Evolutionary conservation across 208 protist genomes (phyloP), one percentile per base, ranked within the genome.

Genomic region (Leishmania gerbilli): DNA sequence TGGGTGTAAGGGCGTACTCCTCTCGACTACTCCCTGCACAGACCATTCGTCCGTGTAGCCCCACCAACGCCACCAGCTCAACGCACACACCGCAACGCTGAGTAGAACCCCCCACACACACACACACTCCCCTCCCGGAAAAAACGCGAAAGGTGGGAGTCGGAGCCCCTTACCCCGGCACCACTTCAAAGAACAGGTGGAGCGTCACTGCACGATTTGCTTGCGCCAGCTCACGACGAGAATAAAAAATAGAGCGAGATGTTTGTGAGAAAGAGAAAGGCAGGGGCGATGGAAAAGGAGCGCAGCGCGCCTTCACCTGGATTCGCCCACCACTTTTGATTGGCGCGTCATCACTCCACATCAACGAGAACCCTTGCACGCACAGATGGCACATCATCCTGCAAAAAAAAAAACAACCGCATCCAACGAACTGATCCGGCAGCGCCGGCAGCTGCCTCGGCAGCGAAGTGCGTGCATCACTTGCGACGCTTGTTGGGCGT

Each of bases 401-500:
- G 11, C n/a, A 53, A 7, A 45, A 51, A 31, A 74, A 9, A 55
- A 55, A 55, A 27, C 31, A 37, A 51, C 21, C 4, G 34, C 21
- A 55, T 45, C 24, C 4, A 51, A 55, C 45, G 27, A 74, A 37
- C 42, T 27, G 27, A 71, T 34, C 11, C 21, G 5, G 40, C 65
- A 47, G 21, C 19, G 19, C 37, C 19, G 65, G 37, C 65, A 27
- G 8, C 9, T 42, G 71, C 5, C 7, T 64, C 37, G 13, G 27
- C 40, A 67, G 13, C 8, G 58, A 15, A 65, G 27, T 45, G 71
- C 31, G 45, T 11, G 40, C 4, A 40, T 74, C 56, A 72, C 82
- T 81, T 86, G 53, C 76, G 80, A 17, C 71, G 69, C 71, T 85
- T 87, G 31, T 84, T 77, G 6, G 79, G 79, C 0, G 72, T 69